These are phyloP conservation scores for Osmanthus fragrans DNA, from an alignment of 257 asterid species.

Conservation along the genomic window DNA sequence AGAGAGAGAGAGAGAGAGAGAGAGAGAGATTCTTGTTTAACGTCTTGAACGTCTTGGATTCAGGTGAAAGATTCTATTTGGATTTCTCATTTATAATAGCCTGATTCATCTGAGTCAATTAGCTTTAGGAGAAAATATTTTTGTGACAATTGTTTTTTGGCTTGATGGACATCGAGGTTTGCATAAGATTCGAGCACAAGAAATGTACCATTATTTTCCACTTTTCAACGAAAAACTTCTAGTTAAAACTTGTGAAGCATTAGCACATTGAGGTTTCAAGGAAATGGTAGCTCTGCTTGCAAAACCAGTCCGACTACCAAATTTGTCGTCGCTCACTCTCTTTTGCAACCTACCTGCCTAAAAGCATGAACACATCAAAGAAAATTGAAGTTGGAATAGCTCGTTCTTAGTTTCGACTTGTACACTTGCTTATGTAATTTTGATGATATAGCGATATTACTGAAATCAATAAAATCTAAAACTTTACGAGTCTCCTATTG, in stretches of 20 bases:
- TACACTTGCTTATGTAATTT: background rate
- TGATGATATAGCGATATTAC: too few species aligned
- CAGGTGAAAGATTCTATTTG: background rate
- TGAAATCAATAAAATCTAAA: background rate
- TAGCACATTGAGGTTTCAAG: background rate
- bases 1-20: too few species aligned
- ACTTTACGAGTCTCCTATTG: background rate
- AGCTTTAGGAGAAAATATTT: background rate
- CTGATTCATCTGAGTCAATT: background rate
- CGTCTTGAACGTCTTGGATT: background rate
- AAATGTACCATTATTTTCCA: background rate
- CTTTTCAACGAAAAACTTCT: background rate
- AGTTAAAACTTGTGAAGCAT: background rate
- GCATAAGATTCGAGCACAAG: background rate
- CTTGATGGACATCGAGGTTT: background rate
- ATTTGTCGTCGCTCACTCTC: background rate
- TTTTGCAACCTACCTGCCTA: background rate
- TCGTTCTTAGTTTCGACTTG: background rate
- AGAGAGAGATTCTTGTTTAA: too few species aligned
- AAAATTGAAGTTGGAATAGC: background rate
- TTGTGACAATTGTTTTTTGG: background rate
- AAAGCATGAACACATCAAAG: background rate
- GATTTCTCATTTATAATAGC: background rate
- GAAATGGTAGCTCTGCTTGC: background rate
- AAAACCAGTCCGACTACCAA: too few species aligned